Evolutionary conservation across 306 rosid genomes (phyloP).

Genomic region (Gastrolobium bilobum): DNA sequence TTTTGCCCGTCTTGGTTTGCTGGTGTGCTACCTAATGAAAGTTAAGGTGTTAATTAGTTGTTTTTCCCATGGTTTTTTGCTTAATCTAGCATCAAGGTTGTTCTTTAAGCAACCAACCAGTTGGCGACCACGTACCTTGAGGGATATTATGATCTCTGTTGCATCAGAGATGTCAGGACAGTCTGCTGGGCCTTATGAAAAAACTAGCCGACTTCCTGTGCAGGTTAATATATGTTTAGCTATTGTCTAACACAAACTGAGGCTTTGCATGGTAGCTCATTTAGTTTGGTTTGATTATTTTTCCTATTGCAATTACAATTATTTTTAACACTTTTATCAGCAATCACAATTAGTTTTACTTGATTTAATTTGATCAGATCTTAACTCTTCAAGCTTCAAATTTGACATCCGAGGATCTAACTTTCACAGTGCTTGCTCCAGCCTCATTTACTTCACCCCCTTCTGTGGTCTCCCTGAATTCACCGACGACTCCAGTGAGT

Average conservation of each 20-base stretch:
- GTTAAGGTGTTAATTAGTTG: conserved; percentile 39
- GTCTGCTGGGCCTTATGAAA: conserved; percentile 58
- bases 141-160: conserved; percentile 91
- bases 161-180: conserved; percentile 73
- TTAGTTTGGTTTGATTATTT: conserved; percentile 35
- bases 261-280: conserved; percentile 22
- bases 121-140: conserved; percentile 82
- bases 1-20: conserved; percentile 28
- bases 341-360: conserved; percentile 36
- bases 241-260: conserved; percentile 18
- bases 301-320: conserved; percentile 34
- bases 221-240: conserved; percentile 66
- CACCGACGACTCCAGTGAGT: conserved; percentile 79
- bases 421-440: conserved; percentile 90
- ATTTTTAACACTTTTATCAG: neutral
- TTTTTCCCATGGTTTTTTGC: conserved; percentile 38
- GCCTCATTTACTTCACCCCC: conserved; percentile 77
- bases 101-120: conserved; percentile 90
- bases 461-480: conserved; percentile 75
- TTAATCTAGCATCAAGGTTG: conserved; percentile 74
- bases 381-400: conserved; percentile 96
- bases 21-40: conserved; percentile 34
- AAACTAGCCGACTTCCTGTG: conserved; percentile 71
- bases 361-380: conserved; percentile 71
- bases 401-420: conserved; percentile 89